Evolutionary conservation across 371 early-diverging fungal species (phyloP), one percentile per base, ranked within the genome.

Genomic region (Nematocida sp.): DNA sequence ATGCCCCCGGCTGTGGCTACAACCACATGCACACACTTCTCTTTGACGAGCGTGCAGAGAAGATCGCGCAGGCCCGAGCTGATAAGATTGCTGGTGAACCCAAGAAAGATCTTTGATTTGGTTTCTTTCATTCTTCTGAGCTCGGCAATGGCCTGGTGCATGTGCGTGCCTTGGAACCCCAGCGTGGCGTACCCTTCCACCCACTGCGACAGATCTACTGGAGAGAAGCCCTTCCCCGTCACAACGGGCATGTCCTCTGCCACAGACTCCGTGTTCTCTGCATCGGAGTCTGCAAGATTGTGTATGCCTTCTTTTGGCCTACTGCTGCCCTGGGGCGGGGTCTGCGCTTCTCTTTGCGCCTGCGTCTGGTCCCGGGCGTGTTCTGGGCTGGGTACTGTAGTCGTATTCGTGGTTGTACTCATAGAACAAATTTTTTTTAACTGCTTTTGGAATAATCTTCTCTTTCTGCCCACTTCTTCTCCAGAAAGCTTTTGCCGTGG

Each of bases 1-100:
- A 99, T 85, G 55, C 97, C 97, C 56, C 98, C 99, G 5, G 93
- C 98, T 15, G 95, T 91, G 0, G 93, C 87, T 0, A 96, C 96
- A 57, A 96, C 74, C 31, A 91, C 90, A 82, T 95, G 90, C 0
- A 98, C 85, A 63, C 52, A 67, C 56, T 77, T 81, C 50, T 79
- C 89, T 81, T 95, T 88, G 1, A 88, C 92, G 34, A 99, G 85
- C 79, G 87, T 93, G 27, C 88, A 87, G 62, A 99, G 88, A 21
- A 89, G 85, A 77, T 99, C 97, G 52, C 97, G 86, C n/a, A 95
- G 80, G 17, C 98, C 99, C 8, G 91, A 90, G 1, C 94, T 92
- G 1, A 97, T 89, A 17, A 97, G 84, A 81, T 97, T 99, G 46
- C 94, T 93, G 1, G 99, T 99, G 63, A 79, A 82, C 19, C 82